Base-by-base conservation (phyloP, 257 asterid species). In the Jacaranda mimosifolia region DNA sequence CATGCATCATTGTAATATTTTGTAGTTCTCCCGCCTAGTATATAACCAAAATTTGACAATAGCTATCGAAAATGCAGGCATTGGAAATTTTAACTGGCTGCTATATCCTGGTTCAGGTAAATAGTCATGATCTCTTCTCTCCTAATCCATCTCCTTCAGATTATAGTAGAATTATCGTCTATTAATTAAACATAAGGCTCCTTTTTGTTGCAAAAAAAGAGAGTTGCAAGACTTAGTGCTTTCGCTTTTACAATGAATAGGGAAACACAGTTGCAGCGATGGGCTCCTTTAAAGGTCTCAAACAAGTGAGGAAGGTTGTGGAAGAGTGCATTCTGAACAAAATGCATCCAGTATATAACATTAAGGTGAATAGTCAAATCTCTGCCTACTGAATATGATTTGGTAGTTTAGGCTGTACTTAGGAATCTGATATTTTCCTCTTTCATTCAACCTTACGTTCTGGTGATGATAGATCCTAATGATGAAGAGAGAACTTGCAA, bases 401-500 rank as follows among this genome's bases (percentile, higher is more conserved):
- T 53, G 13, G 39, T 65, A 7, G 51, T 26, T 63, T n/a, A 6
- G 36, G 51, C n/a, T 36, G n/a, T 51, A 9, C 8, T 48, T 48
- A 53, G 13, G 59, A 55, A 7, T 26, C 46, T 5, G 46, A 42
- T 42, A 42, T 42, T 55, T 14, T 55, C 32, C 62, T 9, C 4
- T 26, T 55, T 26, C n/a, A 19, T 17, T 7, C 7, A 32, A 21
- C 7, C 19, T 36, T 66, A 38, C 8, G 39, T 39, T 43, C 63
- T 69, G 11, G 14, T 72, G 83, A 63, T 36, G 51, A 39, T 68
- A 92, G 99, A 86, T 87, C 79, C 85, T 95, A 67, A 89, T 95
- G 99, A 76, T 92, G 88, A 92, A 77, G 90, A 89, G 94, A 78
- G 97, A 91, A 85, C 99, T 95, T 53, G 97, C 97, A 14, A 90